phyloP scores from a whole-genome alignment of 164 flowering plant genomes.

The Macadamia tetraphylla region DNA sequence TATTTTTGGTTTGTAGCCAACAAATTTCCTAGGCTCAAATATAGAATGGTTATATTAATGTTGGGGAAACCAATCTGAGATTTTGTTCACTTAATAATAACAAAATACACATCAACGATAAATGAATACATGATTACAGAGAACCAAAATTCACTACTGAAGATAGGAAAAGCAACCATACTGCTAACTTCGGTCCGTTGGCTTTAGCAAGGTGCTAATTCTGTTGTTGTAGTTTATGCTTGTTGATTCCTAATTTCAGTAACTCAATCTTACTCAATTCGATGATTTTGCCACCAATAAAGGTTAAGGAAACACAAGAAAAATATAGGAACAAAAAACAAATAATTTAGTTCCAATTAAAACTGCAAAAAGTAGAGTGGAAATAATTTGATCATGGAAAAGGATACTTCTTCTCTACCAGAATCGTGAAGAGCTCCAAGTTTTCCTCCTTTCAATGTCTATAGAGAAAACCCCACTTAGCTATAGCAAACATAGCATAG shows the following conservation, averaged over 20 bases:
- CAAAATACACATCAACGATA: too few species aligned
- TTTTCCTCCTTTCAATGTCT: constrained; percentile 48
- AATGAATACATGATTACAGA: too few species aligned
- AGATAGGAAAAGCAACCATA: constrained; percentile 16
- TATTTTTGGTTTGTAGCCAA: too few species aligned
- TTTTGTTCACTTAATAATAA: too few species aligned
- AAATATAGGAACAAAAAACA: background rate
- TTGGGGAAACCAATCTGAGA: too few species aligned
- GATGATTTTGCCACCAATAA: constrained; percentile 41
- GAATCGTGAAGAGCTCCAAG: constrained; percentile 37
- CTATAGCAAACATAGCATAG: background rate
- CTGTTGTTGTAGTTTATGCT: constrained; percentile 48
- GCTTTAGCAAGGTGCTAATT: constrained; percentile 61
- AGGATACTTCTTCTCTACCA: constrained; percentile 58
- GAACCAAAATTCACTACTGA: background rate
- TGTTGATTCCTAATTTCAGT: constrained; percentile 36
- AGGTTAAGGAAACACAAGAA: constrained; percentile 12
- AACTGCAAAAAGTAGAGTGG: background rate
- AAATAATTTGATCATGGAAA: constrained; percentile 5
- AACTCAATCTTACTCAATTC: constrained; percentile 47
- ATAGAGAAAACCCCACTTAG: constrained; percentile 5
- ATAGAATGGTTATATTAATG: too few species aligned
- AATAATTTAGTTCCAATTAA: background rate
- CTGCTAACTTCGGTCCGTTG: constrained; percentile 53
- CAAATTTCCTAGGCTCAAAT: too few species aligned